Percentiles rank a stretch among this genome's conserved stretches.
Conservation (phyloP, 495 filamentous ascomycete species). For the Penicillium robsamsonii region DNA sequence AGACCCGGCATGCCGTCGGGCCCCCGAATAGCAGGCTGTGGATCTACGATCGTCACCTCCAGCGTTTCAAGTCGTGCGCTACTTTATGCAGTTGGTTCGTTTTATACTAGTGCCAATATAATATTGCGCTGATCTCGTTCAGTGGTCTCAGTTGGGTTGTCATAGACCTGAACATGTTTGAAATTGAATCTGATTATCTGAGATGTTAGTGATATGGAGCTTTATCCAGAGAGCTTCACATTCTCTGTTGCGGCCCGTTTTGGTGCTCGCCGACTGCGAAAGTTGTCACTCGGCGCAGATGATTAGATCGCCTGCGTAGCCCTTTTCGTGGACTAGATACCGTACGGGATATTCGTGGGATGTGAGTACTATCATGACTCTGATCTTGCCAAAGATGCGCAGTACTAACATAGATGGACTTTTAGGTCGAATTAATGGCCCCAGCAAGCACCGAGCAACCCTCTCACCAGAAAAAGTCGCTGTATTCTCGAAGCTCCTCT, state of each 20-base stretch:
- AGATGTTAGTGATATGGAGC: not conserved
- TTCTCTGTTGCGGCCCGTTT: not conserved
- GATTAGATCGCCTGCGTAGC: conserved; percentile 5
- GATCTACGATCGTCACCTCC: not conserved
- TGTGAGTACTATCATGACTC: not conserved
- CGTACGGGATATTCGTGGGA: not conserved
- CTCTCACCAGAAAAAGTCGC: conserved; percentile 2
- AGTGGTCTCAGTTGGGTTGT: no score
- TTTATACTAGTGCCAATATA: no score
- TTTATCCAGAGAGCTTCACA: not conserved
- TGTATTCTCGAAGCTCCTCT: conserved; percentile 5
- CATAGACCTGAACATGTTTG: not conserved
- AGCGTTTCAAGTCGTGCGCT: not conserved
- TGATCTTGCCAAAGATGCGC: not conserved
- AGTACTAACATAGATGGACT: not conserved
- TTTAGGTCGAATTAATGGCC: conserved; percentile 1
- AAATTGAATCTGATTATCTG: not conserved
- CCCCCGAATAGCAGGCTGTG: not conserved
- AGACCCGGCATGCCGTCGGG: not conserved
- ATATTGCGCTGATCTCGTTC: not conserved
- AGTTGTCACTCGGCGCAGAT: not conserved
- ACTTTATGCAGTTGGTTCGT: not conserved
- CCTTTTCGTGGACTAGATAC: not conserved
- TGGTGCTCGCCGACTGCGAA: not conserved
- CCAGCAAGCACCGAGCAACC: conserved; percentile 7